phyloP scores from a whole-genome alignment of 345 rosid species.

The Melaleuca alternifolia region DNA sequence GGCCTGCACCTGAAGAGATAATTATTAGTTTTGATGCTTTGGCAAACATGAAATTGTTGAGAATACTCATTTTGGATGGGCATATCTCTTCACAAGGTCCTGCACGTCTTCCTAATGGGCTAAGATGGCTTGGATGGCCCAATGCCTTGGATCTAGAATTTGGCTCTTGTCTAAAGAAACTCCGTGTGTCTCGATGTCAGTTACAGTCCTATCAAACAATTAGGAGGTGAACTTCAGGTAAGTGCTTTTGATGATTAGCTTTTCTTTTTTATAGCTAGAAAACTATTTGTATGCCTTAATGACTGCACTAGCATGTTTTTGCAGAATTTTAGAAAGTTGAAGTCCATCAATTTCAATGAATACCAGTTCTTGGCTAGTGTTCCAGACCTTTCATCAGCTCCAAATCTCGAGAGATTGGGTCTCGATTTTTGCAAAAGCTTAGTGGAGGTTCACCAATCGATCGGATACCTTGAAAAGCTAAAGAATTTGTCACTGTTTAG shows the following conservation, averaged over 20 bases:
- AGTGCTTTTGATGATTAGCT: background rate
- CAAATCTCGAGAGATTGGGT: background rate
- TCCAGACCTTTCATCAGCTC: background rate
- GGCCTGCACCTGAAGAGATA: background rate
- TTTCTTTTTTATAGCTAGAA: background rate
- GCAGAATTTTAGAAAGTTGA: background rate
- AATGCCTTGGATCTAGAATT: background rate
- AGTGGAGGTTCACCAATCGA: background rate
- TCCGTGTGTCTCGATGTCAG: background rate
- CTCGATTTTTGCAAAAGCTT: background rate
- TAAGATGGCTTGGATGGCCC: background rate
- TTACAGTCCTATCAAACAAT: background rate
- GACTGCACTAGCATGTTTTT: background rate
- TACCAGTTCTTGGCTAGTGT: background rate
- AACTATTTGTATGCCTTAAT: background rate
- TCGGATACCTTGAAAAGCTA: background rate
- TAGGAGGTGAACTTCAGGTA: background rate
- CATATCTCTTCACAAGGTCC: background rate
- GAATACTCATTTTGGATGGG: background rate
- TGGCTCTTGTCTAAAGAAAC: background rate
- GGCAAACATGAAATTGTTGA: background rate
- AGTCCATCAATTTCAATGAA: rapidly evolving
- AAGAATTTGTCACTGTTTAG: rapidly evolving
- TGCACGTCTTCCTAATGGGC: background rate
- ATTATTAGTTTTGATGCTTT: background rate